These are phyloP conservation scores for Globisporangium nodosum DNA, from an alignment of 352 stramenopile genomes.

Conservation along the genomic window DNA sequence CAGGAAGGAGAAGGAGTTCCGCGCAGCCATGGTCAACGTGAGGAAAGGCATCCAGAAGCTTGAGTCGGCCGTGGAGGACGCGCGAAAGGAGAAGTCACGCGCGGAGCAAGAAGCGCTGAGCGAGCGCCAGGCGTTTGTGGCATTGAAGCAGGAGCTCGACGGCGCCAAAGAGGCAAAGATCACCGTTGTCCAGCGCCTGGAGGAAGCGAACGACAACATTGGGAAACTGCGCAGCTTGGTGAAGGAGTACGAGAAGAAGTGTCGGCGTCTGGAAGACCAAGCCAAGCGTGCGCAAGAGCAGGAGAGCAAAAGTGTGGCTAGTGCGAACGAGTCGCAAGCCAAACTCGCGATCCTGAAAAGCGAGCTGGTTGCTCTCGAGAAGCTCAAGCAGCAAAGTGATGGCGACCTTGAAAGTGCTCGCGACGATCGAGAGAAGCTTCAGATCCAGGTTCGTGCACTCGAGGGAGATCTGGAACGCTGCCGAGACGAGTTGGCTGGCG, in stretches of 20 bases:
- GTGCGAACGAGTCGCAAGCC: background rate
- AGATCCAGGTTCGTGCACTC: constrained; percentile 21
- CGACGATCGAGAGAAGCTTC: constrained; percentile 23
- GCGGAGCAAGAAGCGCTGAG: constrained; percentile 45
- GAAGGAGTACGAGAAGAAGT: constrained; percentile 31
- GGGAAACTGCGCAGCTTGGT: constrained; percentile 51
- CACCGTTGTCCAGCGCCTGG: constrained; percentile 40
- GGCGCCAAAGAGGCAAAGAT: constrained; percentile 41
- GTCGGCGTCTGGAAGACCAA: constrained; percentile 24
- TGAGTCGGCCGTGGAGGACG: constrained; percentile 37
- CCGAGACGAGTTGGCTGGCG: constrained; percentile 18
- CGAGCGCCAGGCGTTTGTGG: constrained; percentile 47
- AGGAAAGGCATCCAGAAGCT: constrained; percentile 70
- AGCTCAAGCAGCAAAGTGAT: constrained; percentile 22
- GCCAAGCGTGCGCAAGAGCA: constrained; percentile 13
- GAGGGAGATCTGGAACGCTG: constrained; percentile 24
- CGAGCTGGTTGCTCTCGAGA: constrained; percentile 15
- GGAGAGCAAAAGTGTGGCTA: constrained; percentile 15
- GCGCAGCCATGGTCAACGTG: constrained; percentile 66
- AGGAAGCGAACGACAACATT: constrained; percentile 69
- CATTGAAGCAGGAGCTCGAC: constrained; percentile 47
- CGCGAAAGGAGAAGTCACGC: constrained; percentile 41
- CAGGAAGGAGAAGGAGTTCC: constrained; percentile 59
- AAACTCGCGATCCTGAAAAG: constrained; percentile 13
- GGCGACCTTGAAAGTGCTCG: constrained; percentile 25